phyloP scores from a whole-genome alignment of 2,329 filamentous ascomycete genomes.

The Botryotinia narcissicola region DNA sequence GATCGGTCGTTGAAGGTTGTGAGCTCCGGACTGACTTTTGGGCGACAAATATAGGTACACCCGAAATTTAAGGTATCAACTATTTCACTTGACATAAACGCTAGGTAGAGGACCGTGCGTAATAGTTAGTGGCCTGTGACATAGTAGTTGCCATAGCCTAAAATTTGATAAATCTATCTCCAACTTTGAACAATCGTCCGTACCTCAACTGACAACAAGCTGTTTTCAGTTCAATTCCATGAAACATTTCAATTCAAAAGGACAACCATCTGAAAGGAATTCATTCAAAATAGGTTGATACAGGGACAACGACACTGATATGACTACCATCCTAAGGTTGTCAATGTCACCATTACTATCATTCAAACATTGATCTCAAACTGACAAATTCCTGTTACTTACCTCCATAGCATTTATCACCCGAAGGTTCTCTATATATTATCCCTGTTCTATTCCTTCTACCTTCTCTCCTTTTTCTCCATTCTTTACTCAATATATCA shows the following conservation, averaged over 20 bases:
- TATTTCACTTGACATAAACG: background rate
- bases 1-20: constrained; percentile 18
- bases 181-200: background rate
- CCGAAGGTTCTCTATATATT: background rate
- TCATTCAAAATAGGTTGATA: background rate
- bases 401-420: background rate
- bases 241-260: no score
- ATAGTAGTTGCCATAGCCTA: background rate
- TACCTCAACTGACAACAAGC: background rate
- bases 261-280: background rate
- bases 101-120: background rate
- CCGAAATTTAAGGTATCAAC: background rate
- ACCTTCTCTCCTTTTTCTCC: background rate
- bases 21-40: background rate
- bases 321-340: background rate
- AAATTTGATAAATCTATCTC: background rate
- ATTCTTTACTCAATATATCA: background rate
- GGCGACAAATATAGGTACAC: no score
- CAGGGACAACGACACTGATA: background rate
- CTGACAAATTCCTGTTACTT: background rate
- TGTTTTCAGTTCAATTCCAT: background rate
- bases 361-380: constrained; percentile 8
- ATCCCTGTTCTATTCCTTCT: background rate
- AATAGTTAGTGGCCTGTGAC: background rate
- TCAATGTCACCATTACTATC: constrained; percentile 14